Base-by-base conservation (phyloP, 805 yeast species). In the Sugiyamaella lignohabitans region DNA sequence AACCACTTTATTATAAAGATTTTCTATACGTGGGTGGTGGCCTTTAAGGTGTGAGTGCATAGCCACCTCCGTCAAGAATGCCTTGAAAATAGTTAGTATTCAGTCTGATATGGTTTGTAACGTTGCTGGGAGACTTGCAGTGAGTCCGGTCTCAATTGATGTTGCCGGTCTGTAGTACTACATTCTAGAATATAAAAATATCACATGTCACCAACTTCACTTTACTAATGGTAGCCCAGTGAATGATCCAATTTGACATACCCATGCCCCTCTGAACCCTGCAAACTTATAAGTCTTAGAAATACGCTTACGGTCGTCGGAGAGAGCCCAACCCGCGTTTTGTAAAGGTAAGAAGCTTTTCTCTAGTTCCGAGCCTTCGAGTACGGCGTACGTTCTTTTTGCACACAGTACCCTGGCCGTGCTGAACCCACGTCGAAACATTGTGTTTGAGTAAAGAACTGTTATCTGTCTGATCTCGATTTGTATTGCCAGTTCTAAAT, bases 51-150 rank as follows among this genome's bases (percentile, higher is more conserved):
- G 60, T 20, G 53, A 20, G 21, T 47, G 47, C 55, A 56, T 49
- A 6, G 60, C 59, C 20, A 55, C 55, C 36, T 56, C 56, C 5
- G 53, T 51, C n/a, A 55, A 43, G 37, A 56, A 56, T 10, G 54
- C 56, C 56, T 51, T n/a, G 14, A 38, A 38, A 30, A 30, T 32
- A 41, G 45, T 19, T 18, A 3, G 16, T 6, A 14, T 24, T 29
- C 30, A 40, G 48, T 8, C 11, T 14, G 6, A 18, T 5, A 18
- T 2, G 37, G 30, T 11, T 4, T 27, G 2, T 10, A 5, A 18
- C 38, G 44, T n/a, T 16, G n/a, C n/a, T n/a, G n/a, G n/a, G n/a
- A n/a, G n/a, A n/a, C n/a, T n/a, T n/a, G n/a, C n/a, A n/a, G n/a
- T n/a, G n/a, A n/a, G n/a, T 19, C 3, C 3, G n/a, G n/a, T n/a